Conservation (phyloP, 371 early-diverging fungal species). For the Zancudomyces culisetae region DNA sequence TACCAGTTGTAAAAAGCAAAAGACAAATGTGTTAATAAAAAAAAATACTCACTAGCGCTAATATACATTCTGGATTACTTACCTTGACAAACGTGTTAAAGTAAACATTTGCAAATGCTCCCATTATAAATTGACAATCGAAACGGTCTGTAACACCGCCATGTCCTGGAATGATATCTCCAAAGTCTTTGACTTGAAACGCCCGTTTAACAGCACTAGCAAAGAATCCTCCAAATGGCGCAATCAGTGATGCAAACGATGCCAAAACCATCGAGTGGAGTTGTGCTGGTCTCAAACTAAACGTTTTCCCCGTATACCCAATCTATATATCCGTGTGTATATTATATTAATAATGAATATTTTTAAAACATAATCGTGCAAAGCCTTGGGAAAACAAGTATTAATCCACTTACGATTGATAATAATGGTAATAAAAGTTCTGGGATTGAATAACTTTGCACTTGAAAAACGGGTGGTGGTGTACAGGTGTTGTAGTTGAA, state of each 20-base stretch:
- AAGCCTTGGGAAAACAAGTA: no score
- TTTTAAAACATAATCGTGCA: no score
- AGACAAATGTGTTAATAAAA: not conserved
- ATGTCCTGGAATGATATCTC: slow-evolving; percentile 92
- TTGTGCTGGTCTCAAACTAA: slow-evolving; percentile 60
- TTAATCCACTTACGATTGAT: not conserved
- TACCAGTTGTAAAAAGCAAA: not conserved
- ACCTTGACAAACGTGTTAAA: slow-evolving; percentile 70
- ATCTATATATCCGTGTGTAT: not conserved
- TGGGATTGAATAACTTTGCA: not conserved
- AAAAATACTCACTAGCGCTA: not conserved
- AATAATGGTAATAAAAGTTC: not conserved
- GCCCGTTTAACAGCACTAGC: slow-evolving; percentile 96
- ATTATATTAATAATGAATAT: not conserved
- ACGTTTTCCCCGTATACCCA: not conserved
- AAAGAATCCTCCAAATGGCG: slow-evolving; percentile 99
- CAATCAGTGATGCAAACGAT: slow-evolving; percentile 88
- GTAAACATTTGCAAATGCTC: slow-evolving; percentile 83
- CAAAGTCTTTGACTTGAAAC: slow-evolving; percentile 97
- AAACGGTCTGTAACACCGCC: slow-evolving; percentile 98
- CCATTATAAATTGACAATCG: slow-evolving; percentile 98
- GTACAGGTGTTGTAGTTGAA: not conserved
- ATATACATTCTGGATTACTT: not conserved
- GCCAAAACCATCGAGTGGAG: slow-evolving; percentile 79
- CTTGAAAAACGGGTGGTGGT: not conserved